Evolutionary conservation across 352 stramenopile genomes (phyloP), one percentile per base, ranked within the genome.

Genomic region (Globisporangium abappressorium): DNA sequence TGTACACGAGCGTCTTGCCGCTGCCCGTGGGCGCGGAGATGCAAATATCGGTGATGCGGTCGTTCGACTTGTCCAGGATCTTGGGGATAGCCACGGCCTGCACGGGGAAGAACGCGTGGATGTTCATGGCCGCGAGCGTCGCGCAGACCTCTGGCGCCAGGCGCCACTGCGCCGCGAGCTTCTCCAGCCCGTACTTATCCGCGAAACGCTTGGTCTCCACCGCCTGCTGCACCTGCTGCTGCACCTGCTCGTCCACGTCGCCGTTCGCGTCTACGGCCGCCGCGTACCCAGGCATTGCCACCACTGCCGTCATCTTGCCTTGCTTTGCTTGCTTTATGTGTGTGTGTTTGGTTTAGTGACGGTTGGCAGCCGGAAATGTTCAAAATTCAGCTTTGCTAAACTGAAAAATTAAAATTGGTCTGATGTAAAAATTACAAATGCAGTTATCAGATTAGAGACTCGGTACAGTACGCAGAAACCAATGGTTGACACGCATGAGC

Each of bases 1-100:
- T 87, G 81, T 99, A 99, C 24, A 95, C 94, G 20, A 99, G 83
- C 53, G 98, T 99, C 75, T 99, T 99, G 57, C 98, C 98, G 64
- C 92, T 98, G 20, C 98, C 98, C 24, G 98, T 99, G 8, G 97
- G 98, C 38, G 98, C 96, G 47, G 94, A 95, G 74, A 99, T 98
- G 78, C 96, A 99, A 47, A 99, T 86, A 79, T 99, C 97, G 14
- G 82, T 91, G 61, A 89, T 79, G 62, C 83, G 85, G 69, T 93
- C 84, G 65, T 79, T 86, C 70, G 90, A 87, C 28, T 78, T 86
- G 61, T 91, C 80, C 53, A 99, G 82, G 24, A 98, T 75, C 70
- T 93, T 93, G 53, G 85, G 94, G 74, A 99, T 98, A 24, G 96
- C 93, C 63, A 97, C 86, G 38, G 90, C 89, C 71, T 99, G 97